Conservation (phyloP, 2,329 filamentous ascomycete genomes). For the Byssothecium circinans region DNA sequence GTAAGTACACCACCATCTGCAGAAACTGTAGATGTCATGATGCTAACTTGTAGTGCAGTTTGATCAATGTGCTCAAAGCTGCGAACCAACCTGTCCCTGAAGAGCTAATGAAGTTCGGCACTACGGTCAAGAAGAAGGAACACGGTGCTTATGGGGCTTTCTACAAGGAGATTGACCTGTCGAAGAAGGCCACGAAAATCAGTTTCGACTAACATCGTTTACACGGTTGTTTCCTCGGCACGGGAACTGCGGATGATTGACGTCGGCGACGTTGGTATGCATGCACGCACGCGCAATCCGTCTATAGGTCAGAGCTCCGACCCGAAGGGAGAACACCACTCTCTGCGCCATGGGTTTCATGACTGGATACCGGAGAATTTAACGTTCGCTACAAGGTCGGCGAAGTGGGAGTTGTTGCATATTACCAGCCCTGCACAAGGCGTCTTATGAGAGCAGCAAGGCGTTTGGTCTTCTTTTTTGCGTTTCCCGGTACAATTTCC, state of each 20-base stretch:
- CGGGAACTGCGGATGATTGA: neutral
- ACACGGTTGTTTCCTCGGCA: neutral
- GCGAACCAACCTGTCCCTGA: conserved; percentile 90
- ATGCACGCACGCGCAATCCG: neutral
- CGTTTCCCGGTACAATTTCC: no score
- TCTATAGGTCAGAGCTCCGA: neutral
- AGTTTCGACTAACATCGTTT: conserved; percentile 80
- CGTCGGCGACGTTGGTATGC: conserved; percentile 21
- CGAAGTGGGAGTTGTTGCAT: conserved; percentile 11
- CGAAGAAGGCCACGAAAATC: conserved; percentile 86
- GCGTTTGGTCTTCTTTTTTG: no score
- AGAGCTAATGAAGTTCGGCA: conserved; percentile 90
- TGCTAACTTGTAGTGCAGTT: conserved; percentile 49
- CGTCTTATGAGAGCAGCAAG: no score
- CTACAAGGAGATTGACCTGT: conserved; percentile 85
- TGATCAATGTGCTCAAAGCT: conserved; percentile 94
- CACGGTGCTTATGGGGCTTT: conserved; percentile 95
- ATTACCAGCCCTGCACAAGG: neutral
- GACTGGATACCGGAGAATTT: neutral
- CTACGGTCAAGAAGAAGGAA: conserved; percentile 98
- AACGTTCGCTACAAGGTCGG: conserved; percentile 9
- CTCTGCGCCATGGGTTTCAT: neutral
- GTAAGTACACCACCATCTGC: conserved; percentile 57
- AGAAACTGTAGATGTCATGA: neutral
- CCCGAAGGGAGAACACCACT: neutral